These are phyloP conservation scores for Aspergillus ochraceoroseus DNA, from an alignment of 2,329 filamentous ascomycete genomes.

Conservation along the genomic window DNA sequence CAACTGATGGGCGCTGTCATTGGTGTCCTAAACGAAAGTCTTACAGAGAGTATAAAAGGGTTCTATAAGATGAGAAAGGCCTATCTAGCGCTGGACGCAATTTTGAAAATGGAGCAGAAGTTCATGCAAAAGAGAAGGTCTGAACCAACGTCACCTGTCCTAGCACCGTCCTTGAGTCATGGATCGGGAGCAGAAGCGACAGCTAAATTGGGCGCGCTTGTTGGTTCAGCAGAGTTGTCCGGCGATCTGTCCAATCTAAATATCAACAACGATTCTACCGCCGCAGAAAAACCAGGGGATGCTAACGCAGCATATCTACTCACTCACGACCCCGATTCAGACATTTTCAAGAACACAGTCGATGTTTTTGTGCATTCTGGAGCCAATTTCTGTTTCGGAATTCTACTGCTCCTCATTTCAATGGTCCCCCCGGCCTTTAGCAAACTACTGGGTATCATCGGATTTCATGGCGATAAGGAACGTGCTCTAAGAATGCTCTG, in stretches of 20 bases:
- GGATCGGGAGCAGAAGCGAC: constrained; percentile 3
- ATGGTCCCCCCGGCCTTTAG: constrained; percentile 88
- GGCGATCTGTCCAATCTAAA: constrained; percentile 25
- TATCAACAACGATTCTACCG: constrained; percentile 17
- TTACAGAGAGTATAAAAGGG: constrained; percentile 83
- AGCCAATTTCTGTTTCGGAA: constrained; percentile 81
- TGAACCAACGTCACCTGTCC: constrained; percentile 11
- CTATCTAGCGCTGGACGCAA: constrained; percentile 72
- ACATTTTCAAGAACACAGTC: constrained; percentile 66
- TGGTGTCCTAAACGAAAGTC: constrained; percentile 82
- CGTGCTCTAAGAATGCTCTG: constrained; percentile 81
- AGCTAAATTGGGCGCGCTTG: constrained; percentile 15
- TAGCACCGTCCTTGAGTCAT: constrained; percentile 5
- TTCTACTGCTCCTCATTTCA: constrained; percentile 80
- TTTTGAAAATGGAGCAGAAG: constrained; percentile 68
- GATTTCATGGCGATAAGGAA: constrained; percentile 83
- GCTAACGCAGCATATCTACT: constrained; percentile 28
- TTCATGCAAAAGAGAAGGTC: constrained; percentile 41
- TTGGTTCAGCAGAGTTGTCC: constrained; percentile 20
- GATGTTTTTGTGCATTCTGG: constrained; percentile 89
- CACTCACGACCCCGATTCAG: constrained; percentile 54
- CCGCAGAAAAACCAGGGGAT: constrained; percentile 21
- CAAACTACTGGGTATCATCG: constrained; percentile 79
- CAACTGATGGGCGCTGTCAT: constrained; percentile 88
- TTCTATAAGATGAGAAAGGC: constrained; percentile 92